phyloP scores from a whole-genome alignment of 805 yeast species.

The Yarrowia divulgata region DNA sequence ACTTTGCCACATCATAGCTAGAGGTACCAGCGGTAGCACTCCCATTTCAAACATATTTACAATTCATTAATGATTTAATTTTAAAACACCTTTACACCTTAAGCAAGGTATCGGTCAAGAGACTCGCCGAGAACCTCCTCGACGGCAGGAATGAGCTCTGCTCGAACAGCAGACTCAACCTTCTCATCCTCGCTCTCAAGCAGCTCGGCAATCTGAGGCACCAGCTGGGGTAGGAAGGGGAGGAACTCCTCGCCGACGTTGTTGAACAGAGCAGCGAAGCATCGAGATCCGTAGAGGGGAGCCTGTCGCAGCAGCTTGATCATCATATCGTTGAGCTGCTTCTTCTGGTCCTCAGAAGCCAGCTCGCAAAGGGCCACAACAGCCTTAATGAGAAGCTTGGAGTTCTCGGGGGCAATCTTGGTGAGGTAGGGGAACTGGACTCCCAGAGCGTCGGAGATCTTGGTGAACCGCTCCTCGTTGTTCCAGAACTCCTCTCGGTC shows the following conservation, averaged over 20 bases:
- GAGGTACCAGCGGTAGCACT: not conserved
- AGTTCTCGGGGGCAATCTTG: conserved; percentile 56
- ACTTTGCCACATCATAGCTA: no score
- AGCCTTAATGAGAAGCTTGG: conserved; percentile 78
- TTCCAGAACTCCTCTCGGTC: conserved; percentile 97
- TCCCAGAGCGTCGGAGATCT: conserved; percentile 67
- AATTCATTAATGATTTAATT: not conserved
- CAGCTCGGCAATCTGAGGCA: conserved; percentile 93
- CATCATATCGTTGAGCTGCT: conserved; percentile 68
- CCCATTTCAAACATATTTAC: conserved; percentile 5
- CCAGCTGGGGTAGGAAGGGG: conserved; percentile 86
- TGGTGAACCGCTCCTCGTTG: conserved; percentile 80
- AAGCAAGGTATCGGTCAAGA: conserved; percentile 61
- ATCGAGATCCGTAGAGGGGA: conserved; percentile 79
- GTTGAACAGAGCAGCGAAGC: conserved; percentile 82
- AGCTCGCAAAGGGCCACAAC: conserved; percentile 76
- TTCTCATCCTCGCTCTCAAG: conserved; percentile 95
- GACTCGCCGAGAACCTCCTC: conserved; percentile 96
- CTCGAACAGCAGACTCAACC: conserved; percentile 89
- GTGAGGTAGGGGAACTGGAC: conserved; percentile 66
- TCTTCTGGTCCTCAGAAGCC: conserved; percentile 66
- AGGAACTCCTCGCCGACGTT: conserved; percentile 92
- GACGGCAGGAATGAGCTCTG: conserved; percentile 86
- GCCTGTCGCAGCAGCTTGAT: conserved; percentile 72
- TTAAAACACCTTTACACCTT: conserved; percentile 33